Base-by-base conservation (phyloP, 495 filamentous ascomycete species). In the Sordaria brevicollis region DNA sequence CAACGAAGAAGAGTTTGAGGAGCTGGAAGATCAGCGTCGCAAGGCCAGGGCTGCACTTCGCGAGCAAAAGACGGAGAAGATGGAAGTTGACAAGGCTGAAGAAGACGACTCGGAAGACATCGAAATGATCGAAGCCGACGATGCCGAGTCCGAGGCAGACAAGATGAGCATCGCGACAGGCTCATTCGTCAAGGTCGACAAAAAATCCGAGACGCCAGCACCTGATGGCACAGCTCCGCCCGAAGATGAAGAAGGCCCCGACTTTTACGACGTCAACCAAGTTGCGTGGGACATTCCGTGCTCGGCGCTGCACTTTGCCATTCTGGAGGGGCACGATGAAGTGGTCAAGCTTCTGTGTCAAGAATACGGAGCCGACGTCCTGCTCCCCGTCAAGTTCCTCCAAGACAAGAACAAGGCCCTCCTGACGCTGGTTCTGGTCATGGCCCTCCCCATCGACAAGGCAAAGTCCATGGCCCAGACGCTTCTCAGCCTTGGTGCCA, bases 221-320 rank as follows among this genome's bases (percentile, higher is more conserved):
- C 66, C 69, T 4, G 78, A 81, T 17, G 78, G 78, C 1, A 34
- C 71, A 19, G 73, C 74, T 34, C 78, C 77, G 13, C 86, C 88
- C n/a, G 85, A 87, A 7, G 82, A 86, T 38, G 85, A 89, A 7
- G 82, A 85, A 10, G 89, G 90, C 33, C 91, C 91, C 4, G 91
- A 96, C 77, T 84, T 93, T 68, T 93, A 90, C 76, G 89, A 93
- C 67, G 83, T 93, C 68, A 89, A 94, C 73, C 84, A 89, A 6
- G 73, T 89, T 10, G 85, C 92, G 8, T 96, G 92, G 92, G 92
- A 96, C 70, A 89, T 78, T 17, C 84, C 86, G 19, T 84, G 86
- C 67, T 89, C 91, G 1, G 86, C 92, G 0, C 80, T 94, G 15
- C 92, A 96, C 74, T 82, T 92, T 31, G 92, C 92, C 3, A 93